A percentile compares a stretch with the other conserved stretches of the same genome.
Conservation (phyloP, 129 eudicot genomes). For the Chrysanthemum makinoi region DNA sequence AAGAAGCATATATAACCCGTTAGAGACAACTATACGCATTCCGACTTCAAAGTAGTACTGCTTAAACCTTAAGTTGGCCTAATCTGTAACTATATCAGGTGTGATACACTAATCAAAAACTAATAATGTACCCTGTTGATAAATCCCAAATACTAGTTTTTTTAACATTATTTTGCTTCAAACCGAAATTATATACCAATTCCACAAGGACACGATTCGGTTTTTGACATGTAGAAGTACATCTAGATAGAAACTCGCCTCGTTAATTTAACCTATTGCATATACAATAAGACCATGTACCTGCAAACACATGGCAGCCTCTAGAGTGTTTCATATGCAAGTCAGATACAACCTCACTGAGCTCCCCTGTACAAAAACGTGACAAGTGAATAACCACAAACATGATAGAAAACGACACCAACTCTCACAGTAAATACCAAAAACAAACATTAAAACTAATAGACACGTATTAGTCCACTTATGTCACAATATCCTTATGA, state of each 20-base stretch:
- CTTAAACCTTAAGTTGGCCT: not conserved
- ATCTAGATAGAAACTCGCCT: not conserved
- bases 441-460: not conserved
- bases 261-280: not conserved
- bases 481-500: slow-evolving; percentile 11
- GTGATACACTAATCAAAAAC: not conserved
- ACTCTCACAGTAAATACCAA: no score
- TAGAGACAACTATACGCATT: not conserved
- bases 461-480: not conserved
- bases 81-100: slow-evolving; percentile 38
- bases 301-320: slow-evolving; percentile 72
- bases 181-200: not conserved
- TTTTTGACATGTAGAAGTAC: not conserved
- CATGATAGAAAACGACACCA: not conserved
- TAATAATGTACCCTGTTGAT: no score
- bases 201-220: no score
- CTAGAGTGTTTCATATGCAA: slow-evolving; percentile 89
- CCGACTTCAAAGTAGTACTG: not conserved
- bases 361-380: slow-evolving; percentile 48
- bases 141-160: no score
- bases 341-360: slow-evolving; percentile 64
- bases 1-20: slow-evolving; percentile 17
- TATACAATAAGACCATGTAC: not conserved
- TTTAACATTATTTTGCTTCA: not conserved
- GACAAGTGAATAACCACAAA: not conserved